phyloP scores from a whole-genome alignment of 306 rosid genomes.

The Quercus rubra region DNA sequence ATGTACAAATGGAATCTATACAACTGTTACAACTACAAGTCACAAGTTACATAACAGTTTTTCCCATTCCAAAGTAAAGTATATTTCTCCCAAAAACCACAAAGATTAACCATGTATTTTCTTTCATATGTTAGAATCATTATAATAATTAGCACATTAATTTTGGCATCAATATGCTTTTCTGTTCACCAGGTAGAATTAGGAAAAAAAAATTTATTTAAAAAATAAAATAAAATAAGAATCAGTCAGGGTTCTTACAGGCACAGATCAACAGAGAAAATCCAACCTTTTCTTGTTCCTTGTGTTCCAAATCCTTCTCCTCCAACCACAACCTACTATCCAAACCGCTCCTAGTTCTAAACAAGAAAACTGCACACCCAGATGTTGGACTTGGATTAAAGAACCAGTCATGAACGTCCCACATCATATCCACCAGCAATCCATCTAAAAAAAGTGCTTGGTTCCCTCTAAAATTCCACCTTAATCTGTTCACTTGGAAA shows the following conservation, averaged over 20 bases:
- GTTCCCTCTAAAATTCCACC: conserved; percentile 96
- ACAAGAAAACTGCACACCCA: conserved; percentile 66
- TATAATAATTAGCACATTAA: neutral
- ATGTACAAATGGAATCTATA: conserved; percentile 6
- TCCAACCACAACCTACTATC: conserved; percentile 89
- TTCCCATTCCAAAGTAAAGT: conserved; percentile 3
- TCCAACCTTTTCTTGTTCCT: conserved; percentile 40
- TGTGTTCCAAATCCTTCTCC: conserved; percentile 48
- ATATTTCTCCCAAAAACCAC: neutral
- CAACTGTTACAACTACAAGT: neutral
- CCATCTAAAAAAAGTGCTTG: conserved; percentile 82
- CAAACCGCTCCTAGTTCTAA: conserved; percentile 78
- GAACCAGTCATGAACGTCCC: conserved; percentile 95
- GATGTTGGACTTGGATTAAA: conserved; percentile 34
- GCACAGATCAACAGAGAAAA: conserved; percentile 75
- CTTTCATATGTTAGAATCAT: neutral
- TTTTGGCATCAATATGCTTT: conserved; percentile 9
- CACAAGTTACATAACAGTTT: neutral
- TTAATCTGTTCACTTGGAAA: conserved; percentile 66
- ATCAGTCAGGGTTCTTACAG: conserved; percentile 54
- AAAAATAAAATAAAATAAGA: conserved; percentile 18
- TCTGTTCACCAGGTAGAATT: conserved; percentile 21
- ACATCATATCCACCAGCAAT: conserved; percentile 84
- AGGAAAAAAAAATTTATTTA: neutral
- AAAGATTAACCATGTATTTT: neutral